Evolutionary conservation across 345 rosid genomes (phyloP), one percentile per base, ranked within the genome.

Genomic region (Excoecaria cochinchinensis): DNA sequence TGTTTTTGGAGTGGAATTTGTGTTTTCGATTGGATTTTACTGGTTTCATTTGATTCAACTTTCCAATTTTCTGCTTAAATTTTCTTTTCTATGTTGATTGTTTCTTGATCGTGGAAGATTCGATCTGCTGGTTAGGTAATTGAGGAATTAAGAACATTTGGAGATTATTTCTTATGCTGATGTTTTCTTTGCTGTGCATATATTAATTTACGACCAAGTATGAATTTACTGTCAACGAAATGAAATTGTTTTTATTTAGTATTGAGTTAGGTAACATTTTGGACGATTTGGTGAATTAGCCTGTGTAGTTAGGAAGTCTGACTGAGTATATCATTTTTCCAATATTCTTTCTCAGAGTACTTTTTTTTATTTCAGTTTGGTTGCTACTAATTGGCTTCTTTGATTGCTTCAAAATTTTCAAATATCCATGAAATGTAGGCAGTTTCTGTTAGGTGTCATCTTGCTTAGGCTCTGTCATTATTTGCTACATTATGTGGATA

Each of bases 1-100:
- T 24, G 66, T 31, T 61, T 11, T 7, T 40, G 22, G 21, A 15
- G 15, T 10, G 46, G 9, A 16, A 25, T 17, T 31, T 6, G 16
- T 21, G 4, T 3, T 61, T 4, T 31, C 3, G 38, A 62, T 62
- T 4, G 1, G 21, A 62, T 15, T 36, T 62, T 13, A 38, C 16
- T 16, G 13, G 12, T 63, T 60, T 10, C 3, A 60, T 60, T 66
- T n/a, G 7, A 46, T 44, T n/a, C 11, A 22, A 46, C 15, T 21
- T 46, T 67, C 39, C 8, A 55, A 46, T 31, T 67, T 67, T 67
- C 56, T 46, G 14, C 36, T 67, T 67, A 67, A 21, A 9, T 67
- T 46, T 21, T 7, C 22, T 46, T 67, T 67, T 13, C 39, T 60
- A 1, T 31, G 36, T 8, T 47, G 9, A 21, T 17, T 3, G 1